Percentiles rank a stretch among this genome's conserved stretches.
These are phyloP conservation scores for Nicotiana rustica DNA, from an alignment of 305 asterid genomes.

Conservation along the genomic window DNA sequence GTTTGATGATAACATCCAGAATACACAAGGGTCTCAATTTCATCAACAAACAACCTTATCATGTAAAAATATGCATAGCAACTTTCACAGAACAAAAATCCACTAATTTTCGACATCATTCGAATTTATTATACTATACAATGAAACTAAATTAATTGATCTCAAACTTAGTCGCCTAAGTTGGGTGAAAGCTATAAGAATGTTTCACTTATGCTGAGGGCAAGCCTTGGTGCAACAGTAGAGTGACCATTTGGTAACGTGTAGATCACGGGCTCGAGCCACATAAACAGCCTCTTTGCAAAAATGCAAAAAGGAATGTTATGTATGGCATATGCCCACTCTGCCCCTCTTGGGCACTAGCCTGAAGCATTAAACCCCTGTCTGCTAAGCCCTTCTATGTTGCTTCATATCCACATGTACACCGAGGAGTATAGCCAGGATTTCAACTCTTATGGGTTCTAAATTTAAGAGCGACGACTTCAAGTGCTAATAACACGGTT, in stretches of 20 bases:
- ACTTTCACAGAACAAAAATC: background rate
- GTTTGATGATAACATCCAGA: background rate
- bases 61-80: background rate
- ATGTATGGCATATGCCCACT: background rate
- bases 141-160: background rate
- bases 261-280: background rate
- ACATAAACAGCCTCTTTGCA: background rate
- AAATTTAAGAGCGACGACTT: no score
- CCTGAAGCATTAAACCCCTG: no score
- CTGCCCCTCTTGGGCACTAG: background rate
- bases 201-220: background rate
- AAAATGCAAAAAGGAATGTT: background rate
- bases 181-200: background rate
- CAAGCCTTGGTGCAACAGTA: background rate
- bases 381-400: background rate
- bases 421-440: no score
- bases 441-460: no score
- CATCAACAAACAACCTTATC: conserved; percentile 8
- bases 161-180: background rate
- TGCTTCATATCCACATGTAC: no score
- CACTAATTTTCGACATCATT: background rate
- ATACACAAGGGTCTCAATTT: background rate
- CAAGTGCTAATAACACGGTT: no score
- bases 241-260: background rate
- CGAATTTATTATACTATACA: background rate